A percentile compares a stretch with the other conserved stretches of the same genome.
phyloP scores from a whole-genome alignment of 164 flowering plant species.

The Pachysandra terminalis region DNA sequence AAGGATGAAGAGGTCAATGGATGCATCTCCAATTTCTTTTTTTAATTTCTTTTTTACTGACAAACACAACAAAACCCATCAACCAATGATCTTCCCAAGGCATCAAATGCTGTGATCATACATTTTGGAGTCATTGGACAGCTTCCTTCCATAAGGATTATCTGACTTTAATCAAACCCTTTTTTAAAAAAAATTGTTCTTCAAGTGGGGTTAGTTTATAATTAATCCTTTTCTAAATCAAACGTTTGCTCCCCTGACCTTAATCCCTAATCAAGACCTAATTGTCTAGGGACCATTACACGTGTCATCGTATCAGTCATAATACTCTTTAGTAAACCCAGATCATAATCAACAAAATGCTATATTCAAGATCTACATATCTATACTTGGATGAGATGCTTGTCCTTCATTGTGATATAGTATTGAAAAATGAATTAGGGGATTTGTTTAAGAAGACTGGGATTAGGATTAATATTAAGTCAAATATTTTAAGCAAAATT shows the following conservation, averaged over 20 bases:
- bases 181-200: conserved; percentile 1
- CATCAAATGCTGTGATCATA: conserved; percentile 23
- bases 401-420: background rate
- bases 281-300: too few species aligned
- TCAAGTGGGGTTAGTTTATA: conserved; percentile 21
- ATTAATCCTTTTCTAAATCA: background rate
- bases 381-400: background rate
- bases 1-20: conserved; percentile 35
- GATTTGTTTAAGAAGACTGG: conserved; percentile 9
- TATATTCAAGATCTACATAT: background rate
- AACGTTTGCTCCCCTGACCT: too few species aligned
- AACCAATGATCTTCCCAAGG: conserved; percentile 8
- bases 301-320: too few species aligned
- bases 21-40: conserved; percentile 11
- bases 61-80: conserved; percentile 14
- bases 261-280: too few species aligned
- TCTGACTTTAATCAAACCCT: conserved; percentile 6
- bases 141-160: conserved; percentile 35
- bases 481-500: background rate
- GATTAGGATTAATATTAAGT: conserved; percentile 17
- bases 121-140: conserved; percentile 26
- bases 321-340: background rate
- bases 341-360: conserved; percentile 8
- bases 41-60: background rate
- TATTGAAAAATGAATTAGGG: background rate